Conservation (phyloP, 768 basidiomycete species). For the Tulasnella sp. region DNA sequence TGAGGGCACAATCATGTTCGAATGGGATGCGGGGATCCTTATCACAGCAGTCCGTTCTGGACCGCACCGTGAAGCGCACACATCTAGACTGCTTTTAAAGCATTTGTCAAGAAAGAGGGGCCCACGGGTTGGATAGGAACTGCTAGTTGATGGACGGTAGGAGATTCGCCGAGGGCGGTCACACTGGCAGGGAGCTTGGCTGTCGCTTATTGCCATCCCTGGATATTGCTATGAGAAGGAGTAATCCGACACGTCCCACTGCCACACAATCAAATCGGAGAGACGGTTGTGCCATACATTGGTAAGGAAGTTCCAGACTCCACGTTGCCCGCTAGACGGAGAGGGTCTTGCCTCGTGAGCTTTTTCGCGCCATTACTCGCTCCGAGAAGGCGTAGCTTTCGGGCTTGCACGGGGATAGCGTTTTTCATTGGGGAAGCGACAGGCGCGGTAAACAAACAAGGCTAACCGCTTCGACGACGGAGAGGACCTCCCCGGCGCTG, state of each 20-base stretch:
- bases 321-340: background rate
- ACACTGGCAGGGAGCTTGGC: background rate
- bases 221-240: background rate
- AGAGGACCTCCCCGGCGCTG: background rate
- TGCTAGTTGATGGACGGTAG: background rate
- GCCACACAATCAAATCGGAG: background rate
- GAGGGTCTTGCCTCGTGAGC: slow-evolving; percentile 3
- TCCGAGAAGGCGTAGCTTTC: background rate
- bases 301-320: background rate
- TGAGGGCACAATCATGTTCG: background rate
- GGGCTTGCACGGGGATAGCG: background rate
- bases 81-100: background rate
- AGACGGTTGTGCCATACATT: background rate
- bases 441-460: background rate
- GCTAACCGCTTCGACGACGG: background rate
- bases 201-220: slow-evolving; percentile 4
- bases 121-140: background rate
- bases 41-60: background rate
- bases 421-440: background rate
- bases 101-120: no score
- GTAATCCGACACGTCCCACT: background rate
- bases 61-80: background rate
- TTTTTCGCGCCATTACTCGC: background rate
- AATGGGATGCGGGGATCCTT: background rate
- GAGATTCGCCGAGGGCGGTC: background rate